Conservation (phyloP, 106 monocot species). For the Gastrodia elata region DNA sequence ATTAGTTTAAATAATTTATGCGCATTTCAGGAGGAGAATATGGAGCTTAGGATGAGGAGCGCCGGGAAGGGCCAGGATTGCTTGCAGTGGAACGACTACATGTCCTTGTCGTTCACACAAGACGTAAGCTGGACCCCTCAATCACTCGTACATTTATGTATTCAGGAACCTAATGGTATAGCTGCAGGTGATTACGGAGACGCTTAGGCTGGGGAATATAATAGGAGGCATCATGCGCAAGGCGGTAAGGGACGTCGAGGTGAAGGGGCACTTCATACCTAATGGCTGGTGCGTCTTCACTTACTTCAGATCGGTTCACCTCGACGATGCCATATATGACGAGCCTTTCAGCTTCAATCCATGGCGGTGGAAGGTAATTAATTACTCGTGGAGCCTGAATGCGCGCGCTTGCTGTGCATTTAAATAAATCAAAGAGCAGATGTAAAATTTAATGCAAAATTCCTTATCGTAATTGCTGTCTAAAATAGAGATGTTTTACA, state of each 20-base stretch:
- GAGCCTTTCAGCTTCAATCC: slow-evolving; percentile 76
- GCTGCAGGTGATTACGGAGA: slow-evolving; percentile 60
- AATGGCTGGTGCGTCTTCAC: slow-evolving; percentile 91
- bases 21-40: slow-evolving; percentile 72
- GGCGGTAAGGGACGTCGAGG: slow-evolving; percentile 60
- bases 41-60: slow-evolving; percentile 40
- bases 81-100: slow-evolving; percentile 69
- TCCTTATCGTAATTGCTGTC: too few species aligned
- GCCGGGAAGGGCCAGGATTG: slow-evolving; percentile 17
- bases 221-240: slow-evolving; percentile 81
- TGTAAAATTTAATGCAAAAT: too few species aligned
- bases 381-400: background rate
- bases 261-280: slow-evolving; percentile 80
- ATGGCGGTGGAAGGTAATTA: slow-evolving; percentile 96
- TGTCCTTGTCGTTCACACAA: slow-evolving; percentile 84
- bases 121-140: slow-evolving; percentile 30
- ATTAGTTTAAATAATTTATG: too few species aligned
- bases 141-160: too few species aligned
- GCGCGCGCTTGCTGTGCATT: background rate
- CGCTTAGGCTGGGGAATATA: slow-evolving; percentile 73
- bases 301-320: slow-evolving; percentile 88
- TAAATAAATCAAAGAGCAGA: background rate
- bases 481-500: too few species aligned
- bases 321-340: slow-evolving; percentile 49
- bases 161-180: background rate